phyloP scores from a whole-genome alignment of 169 alveolate species.

The Plasmodium malariae region DNA sequence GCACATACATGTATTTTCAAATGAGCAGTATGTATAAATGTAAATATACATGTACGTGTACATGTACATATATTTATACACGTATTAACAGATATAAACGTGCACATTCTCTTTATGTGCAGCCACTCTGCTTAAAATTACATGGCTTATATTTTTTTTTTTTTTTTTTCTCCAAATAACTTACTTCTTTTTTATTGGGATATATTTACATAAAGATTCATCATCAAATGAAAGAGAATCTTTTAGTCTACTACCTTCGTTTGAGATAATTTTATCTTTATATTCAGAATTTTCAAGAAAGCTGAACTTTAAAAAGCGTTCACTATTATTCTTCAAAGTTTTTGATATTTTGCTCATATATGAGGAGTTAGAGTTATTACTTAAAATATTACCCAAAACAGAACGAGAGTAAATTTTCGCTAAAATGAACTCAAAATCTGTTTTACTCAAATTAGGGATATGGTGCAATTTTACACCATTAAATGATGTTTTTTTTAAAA shows the following conservation, averaged over 20 bases:
- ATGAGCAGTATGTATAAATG: too few relatives aligned
- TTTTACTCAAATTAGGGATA: conserved; percentile 7
- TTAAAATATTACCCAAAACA: conserved; percentile 39
- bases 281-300: conserved; percentile 16
- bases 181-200: conserved; percentile 69
- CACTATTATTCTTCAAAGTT: neutral
- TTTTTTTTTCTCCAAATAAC: neutral
- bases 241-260: neutral
- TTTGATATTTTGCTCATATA: neutral
- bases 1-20: too few relatives aligned
- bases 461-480: neutral
- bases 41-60: too few relatives aligned
- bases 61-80: too few relatives aligned
- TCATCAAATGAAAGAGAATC: neutral
- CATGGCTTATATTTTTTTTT: neutral
- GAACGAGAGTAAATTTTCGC: conserved; percentile 44
- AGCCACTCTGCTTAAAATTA: too few relatives aligned
- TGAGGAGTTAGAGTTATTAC: neutral
- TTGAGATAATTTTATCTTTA: neutral
- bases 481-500: neutral
- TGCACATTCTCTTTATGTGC: too few relatives aligned
- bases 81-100: too few relatives aligned
- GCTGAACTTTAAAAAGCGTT: conserved; percentile 4
- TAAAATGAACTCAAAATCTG: conserved; percentile 36
- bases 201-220: conserved; percentile 47